These are phyloP conservation scores for Lactarius hatsudake DNA, from an alignment of 768 basidiomycete species.

Conservation along the genomic window DNA sequence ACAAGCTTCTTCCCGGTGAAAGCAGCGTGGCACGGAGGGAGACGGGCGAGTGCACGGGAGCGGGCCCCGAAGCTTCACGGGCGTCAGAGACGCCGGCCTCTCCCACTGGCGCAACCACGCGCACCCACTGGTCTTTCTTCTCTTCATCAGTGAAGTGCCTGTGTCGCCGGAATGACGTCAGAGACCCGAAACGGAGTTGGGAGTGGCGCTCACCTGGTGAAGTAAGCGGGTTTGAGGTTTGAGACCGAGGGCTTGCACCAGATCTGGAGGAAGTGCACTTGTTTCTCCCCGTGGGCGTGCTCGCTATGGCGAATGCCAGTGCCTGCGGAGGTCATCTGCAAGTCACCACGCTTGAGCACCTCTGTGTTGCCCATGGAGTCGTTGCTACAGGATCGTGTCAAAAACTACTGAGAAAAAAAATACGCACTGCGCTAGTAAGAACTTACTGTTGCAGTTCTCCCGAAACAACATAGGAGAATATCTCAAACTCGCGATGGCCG, in stretches of 20 bases:
- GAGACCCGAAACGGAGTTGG: neutral
- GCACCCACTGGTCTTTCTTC: conserved; percentile 70
- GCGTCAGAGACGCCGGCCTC: conserved; percentile 53
- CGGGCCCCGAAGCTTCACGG: conserved; percentile 72
- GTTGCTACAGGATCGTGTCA: conserved; percentile 45
- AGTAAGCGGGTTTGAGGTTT: conserved; percentile 73
- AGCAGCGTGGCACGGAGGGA: conserved; percentile 75
- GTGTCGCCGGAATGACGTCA: neutral
- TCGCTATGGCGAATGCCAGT: conserved; percentile 88
- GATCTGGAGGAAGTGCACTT: conserved; percentile 66
- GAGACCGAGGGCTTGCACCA: conserved; percentile 53
- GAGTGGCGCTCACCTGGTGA: conserved; percentile 52
- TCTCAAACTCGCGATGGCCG: conserved; percentile 82
- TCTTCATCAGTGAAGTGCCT: conserved; percentile 77
- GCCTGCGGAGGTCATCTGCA: conserved; percentile 90
- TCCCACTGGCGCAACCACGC: conserved; percentile 72
- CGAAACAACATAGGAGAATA: conserved; percentile 81
- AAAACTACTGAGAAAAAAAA: neutral
- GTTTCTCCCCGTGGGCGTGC: conserved; percentile 48
- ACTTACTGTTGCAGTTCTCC: conserved; percentile 81
- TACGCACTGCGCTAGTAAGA: neutral
- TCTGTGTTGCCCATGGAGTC: conserved; percentile 93
- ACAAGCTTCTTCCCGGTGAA: conserved; percentile 49
- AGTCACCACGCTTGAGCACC: conserved; percentile 80
- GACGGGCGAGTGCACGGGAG: conserved; percentile 71